Evolutionary conservation across 2,329 filamentous ascomycete species (phyloP), one percentile per base, ranked within the genome.

Genomic region (Nothophoma quercina): DNA sequence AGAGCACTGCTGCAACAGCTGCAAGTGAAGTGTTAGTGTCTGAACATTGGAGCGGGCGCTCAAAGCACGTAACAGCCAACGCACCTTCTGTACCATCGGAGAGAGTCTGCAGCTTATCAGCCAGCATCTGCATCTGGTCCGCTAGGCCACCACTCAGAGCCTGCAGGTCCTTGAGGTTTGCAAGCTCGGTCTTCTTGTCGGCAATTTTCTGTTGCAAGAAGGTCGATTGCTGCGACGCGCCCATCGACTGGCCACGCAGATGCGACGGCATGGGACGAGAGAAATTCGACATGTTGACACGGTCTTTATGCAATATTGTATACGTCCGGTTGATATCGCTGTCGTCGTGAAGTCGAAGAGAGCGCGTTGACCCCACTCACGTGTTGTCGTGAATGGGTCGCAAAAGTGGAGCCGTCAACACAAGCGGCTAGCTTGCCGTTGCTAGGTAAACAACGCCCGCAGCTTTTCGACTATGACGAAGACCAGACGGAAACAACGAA

Each of bases 141-240:
- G 90, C 90, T 26, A 93, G 82, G 2, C 88, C 89, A 18, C 88
- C 89, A 64, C 89, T 93, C 36, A 96, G 81, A 65, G 92, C 88
- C 62, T 89, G 85, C 43, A 96, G 77, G 72, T 95, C 87, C 69
- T 85, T 88, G 51, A 95, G 79, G 65, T 87, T 90, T 63, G 92
- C 88, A 5, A 96, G 82, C 73, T 96, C 91, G 46, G 87, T 85
- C 74, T 89, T 91, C 80, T 96, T 96, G 77, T 95, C 90, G 59
- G 89, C 86, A 70, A 96, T 91, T 59, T 90, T 88, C 35, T 88
- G 85, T 44, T 89, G 77, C 13, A 95, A 79, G 21, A 85, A 84
- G 1, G 89, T 85, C 1, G 89, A 89, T 72, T 90, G 88, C 39
- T 85, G 63, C 71, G 43, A 80, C 22, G 63, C 76, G 48, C 71